Base-by-base conservation (phyloP, 1,284 basidiomycete species). In the Trichosporon asahii region DNA sequence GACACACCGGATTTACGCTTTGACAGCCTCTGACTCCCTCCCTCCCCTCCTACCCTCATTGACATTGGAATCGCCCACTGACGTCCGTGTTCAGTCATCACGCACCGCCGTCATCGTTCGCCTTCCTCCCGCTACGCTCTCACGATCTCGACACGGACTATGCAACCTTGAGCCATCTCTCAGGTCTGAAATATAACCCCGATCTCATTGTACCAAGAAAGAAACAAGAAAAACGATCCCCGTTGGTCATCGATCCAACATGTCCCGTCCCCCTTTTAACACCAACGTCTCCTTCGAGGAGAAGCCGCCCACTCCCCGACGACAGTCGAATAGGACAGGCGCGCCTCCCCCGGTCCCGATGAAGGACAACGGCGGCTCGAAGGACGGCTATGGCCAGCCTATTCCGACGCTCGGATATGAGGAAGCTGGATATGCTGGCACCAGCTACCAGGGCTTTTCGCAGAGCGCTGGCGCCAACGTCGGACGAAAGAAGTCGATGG, bases 401-500 rank as follows among this genome's bases (percentile, higher is more conserved):
- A 66, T 40, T 37, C 73, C 57, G 25, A 71, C 75, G 1, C 71
- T 80, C 11, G 74, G 75, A 23, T 80, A 80, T 63, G 76, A 76
- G 37, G 77, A 80, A 65, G 73, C 73, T 11, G 78, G 75, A 12
- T 81, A 77, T 65, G 76, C 69, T 14, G 75, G 77, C 67, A 71
- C 73, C 7, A 77, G 77, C 66, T 72, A 75, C 11, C 76, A 76
- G 67, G 79, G 80, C 7, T 82, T 81, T 60, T 79, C 78, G 1
- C 70, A 72, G 9, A 70, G 66, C 11, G 76, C 76, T 31, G 79
- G 79, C 33, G 79, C 76, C 12, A 82, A 83, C 81, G 83, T 92
- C 61, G 84, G 86, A 69, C 85, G 95, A 79, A 98, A 98, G 87
- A 96, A 95, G 88, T 94, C 91, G 79, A 88, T 99, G 64, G 93